Conservation (phyloP, 768 basidiomycete genomes). For the Termitomyces sp. region DNA sequence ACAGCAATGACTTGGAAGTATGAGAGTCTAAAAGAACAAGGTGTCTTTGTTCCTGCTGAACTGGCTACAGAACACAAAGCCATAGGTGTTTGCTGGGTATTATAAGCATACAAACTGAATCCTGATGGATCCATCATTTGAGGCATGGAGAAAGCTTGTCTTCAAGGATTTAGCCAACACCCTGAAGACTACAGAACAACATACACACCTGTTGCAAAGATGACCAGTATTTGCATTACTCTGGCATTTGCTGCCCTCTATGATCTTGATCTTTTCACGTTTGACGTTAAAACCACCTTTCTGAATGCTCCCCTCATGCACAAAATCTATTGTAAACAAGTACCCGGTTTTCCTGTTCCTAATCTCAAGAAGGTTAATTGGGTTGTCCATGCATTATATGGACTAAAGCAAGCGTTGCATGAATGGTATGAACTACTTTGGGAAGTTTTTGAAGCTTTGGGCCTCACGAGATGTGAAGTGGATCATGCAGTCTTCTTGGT, state of each 20-base stretch:
- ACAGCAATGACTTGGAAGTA: constrained; percentile 22
- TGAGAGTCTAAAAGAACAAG: constrained; percentile 13
- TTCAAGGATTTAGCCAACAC: constrained; percentile 22
- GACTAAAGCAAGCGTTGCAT: not conserved
- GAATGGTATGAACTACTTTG: not conserved
- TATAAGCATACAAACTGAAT: constrained; percentile 34
- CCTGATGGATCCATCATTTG: constrained; percentile 25
- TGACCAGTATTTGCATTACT: constrained; percentile 17
- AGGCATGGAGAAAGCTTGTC: constrained; percentile 24
- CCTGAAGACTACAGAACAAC: constrained; percentile 33
- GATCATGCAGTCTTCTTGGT: constrained; percentile 25
- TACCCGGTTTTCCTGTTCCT: constrained; percentile 16
- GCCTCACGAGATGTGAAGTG: not conserved
- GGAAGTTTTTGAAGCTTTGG: not conserved
- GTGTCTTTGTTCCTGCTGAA: constrained; percentile 22
- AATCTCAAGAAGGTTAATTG: constrained; percentile 10
- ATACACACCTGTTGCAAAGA: constrained; percentile 26
- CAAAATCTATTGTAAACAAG: constrained; percentile 16
- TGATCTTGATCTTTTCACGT: constrained; percentile 19
- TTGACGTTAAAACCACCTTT: constrained; percentile 27
- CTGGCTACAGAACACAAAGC: constrained; percentile 23
- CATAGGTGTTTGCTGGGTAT: constrained; percentile 32
- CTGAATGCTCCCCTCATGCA: constrained; percentile 19
- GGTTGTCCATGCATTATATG: constrained; percentile 3
- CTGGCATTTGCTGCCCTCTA: constrained; percentile 21